Conservation (phyloP, 2,329 filamentous ascomycete species). For the Phialophora tarda region DNA sequence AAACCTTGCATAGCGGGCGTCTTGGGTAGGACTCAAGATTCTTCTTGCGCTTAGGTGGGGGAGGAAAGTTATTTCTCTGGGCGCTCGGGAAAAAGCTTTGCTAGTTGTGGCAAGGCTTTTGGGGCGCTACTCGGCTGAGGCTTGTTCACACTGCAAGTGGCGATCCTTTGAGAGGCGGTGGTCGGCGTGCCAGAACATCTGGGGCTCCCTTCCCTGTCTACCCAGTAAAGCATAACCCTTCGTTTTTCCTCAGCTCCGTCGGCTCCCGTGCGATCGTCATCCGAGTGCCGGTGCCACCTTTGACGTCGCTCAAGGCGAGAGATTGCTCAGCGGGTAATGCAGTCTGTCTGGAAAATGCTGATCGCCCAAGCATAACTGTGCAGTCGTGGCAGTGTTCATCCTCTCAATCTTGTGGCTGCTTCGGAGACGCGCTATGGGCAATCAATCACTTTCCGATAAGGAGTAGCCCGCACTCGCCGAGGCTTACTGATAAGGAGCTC, state of each 20-base stretch:
- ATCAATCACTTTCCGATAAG: constrained; percentile 9
- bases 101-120: constrained; percentile 4
- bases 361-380: neutral
- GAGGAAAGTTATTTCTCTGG: neutral
- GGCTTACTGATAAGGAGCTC: constrained; percentile 5
- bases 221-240: neutral
- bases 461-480: neutral
- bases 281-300: neutral
- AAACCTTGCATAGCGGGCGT: neutral
- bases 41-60: neutral
- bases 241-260: neutral
- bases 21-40: neutral
- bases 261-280: neutral
- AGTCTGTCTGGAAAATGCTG: neutral
- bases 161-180: neutral
- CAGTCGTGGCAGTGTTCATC: neutral
- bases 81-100: neutral
- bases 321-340: neutral
- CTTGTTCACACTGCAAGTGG: neutral
- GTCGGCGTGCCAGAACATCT: neutral
- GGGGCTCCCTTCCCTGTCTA: constrained; percentile 6
- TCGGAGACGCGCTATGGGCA: neutral
- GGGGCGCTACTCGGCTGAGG: constrained; percentile 11
- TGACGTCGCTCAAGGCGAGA: constrained; percentile 7
- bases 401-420: constrained; percentile 13